These are phyloP conservation scores for Lactuca sativa DNA, from an alignment of 129 eudicot genomes.

Conservation along the genomic window DNA sequence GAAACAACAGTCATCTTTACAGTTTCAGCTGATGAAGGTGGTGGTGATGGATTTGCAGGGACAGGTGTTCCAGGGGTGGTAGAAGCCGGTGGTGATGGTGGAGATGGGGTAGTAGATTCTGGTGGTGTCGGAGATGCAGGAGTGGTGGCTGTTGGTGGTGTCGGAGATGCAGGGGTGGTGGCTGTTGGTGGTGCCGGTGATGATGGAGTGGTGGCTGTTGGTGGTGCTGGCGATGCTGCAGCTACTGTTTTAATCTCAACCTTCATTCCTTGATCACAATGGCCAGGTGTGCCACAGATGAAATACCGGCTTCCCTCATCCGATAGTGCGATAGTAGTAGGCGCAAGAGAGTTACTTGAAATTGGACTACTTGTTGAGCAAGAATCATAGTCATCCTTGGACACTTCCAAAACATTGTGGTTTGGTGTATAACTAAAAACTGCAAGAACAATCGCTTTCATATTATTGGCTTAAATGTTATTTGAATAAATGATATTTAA, in stretches of 20 bases:
- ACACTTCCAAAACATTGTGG: slow-evolving; percentile 63
- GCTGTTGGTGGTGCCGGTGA: slow-evolving; percentile 33
- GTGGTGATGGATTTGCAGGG: slow-evolving; percentile 16
- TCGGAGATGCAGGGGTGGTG: neutral
- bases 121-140: slow-evolving; percentile 26
- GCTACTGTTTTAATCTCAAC: slow-evolving; percentile 45
- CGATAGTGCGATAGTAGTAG: slow-evolving; percentile 42
- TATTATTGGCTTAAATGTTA: no score
- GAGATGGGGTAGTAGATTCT: slow-evolving; percentile 25
- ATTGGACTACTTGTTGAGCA: slow-evolving; percentile 42
- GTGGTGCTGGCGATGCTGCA: slow-evolving; percentile 41
- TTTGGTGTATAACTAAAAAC: slow-evolving; percentile 50
- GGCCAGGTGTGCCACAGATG: slow-evolving; percentile 66
- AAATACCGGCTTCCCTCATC: slow-evolving; percentile 66
- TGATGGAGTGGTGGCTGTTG: slow-evolving; percentile 33
- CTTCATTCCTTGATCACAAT: slow-evolving; percentile 80
- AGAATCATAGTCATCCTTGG: slow-evolving; percentile 49
- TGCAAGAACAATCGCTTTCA: slow-evolving; percentile 27
- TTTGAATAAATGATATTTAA: neutral
- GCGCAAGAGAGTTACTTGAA: slow-evolving; percentile 28
- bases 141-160: slow-evolving; percentile 25
- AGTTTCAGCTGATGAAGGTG: slow-evolving; percentile 45
- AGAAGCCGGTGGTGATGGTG: slow-evolving; percentile 28
- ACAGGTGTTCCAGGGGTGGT: slow-evolving; percentile 25
- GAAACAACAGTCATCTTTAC: slow-evolving; percentile 29